Evolutionary conservation across 345 rosid species (phyloP), one percentile per base, ranked within the genome.

Genomic region (Arabis hirsuta): DNA sequence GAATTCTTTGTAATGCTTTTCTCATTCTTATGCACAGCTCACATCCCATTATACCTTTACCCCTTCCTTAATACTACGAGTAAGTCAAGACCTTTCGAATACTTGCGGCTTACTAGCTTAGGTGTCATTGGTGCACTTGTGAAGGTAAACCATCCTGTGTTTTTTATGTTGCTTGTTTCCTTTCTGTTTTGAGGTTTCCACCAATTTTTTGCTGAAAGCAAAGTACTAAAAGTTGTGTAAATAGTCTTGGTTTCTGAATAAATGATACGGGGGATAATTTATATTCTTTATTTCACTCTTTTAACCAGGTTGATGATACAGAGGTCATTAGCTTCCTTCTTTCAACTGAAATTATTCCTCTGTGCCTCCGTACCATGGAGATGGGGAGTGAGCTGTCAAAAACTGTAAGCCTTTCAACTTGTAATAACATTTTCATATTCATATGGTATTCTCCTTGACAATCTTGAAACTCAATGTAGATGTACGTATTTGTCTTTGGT

Each of bases 111-210:
- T 52, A 96, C 98, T 57, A 96, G 98, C 81, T 82, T 96, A 81
- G 99, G 99, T 76, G 99, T 96, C 82, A 90, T 96, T 20, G 98
- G 99, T 75, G 98, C 99, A 42, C 82, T 96, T 72, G 99, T 96
- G 71, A 96, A 96, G 96, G 99, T 96, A 84, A 50, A 20, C 22
- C 45, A 56, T 38, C 34, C 9, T 2, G 6, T 56, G 29, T 55
- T 67, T 69, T 59, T 13, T 62, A 45, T 62, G 61, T 14, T 9
- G 27, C 29, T 38, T 55, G 36, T 12, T 27, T 57, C 20, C 12
- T 32, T 65, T 58, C 22, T 38, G 3, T 60, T 62, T 27, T 59
- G 62, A 59, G 14, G 16, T 60, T n/a, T 9, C 60, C 4, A 10
- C 39, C 46, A 29, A 12, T 5, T 7, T 24, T 12, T 39, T 65